These are phyloP conservation scores for Hyphopichia khmerensis DNA, from an alignment of 1,139 yeast species.

Conservation along the genomic window DNA sequence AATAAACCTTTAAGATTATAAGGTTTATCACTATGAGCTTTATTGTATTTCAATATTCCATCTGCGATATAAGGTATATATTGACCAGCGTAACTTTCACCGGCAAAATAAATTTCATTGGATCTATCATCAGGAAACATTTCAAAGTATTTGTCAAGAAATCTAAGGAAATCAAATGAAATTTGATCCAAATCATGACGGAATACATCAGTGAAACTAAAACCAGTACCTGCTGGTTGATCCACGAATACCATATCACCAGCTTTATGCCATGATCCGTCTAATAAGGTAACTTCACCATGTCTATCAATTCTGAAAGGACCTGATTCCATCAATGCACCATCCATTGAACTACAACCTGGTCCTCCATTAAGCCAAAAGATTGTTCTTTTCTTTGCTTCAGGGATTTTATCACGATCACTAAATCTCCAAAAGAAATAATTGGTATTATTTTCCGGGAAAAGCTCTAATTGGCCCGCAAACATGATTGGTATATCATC, in stretches of 20 bases:
- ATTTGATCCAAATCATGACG: conserved; percentile 60
- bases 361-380: conserved; percentile 98
- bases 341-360: conserved; percentile 98
- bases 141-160: conserved; percentile 64
- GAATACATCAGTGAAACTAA: conserved; percentile 59
- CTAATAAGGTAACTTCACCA: conserved; percentile 50
- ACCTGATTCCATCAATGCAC: conserved; percentile 91
- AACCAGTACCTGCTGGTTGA: conserved; percentile 96
- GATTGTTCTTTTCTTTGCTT: conserved; percentile 43
- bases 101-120: conserved; percentile 77
- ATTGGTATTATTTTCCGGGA: conserved; percentile 54
- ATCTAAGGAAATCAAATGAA: conserved; percentile 59
- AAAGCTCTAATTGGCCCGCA: conserved; percentile 67
- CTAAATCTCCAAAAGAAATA: conserved; percentile 80
- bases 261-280: conserved; percentile 83
- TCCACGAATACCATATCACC: conserved; percentile 85
- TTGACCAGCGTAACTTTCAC: conserved; percentile 97
- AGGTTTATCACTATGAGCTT: conserved; percentile 17
- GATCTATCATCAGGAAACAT: conserved; percentile 70
- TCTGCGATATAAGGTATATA: conserved; percentile 86
- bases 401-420: conserved; percentile 33
- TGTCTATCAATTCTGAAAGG: conserved; percentile 66
- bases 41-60: conserved; percentile 53
- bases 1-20: conserved; percentile 64
- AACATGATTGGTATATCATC: conserved; percentile 54